Conservation (phyloP, 2,329 filamentous ascomycete genomes). For the Botrytis hyacinthi region DNA sequence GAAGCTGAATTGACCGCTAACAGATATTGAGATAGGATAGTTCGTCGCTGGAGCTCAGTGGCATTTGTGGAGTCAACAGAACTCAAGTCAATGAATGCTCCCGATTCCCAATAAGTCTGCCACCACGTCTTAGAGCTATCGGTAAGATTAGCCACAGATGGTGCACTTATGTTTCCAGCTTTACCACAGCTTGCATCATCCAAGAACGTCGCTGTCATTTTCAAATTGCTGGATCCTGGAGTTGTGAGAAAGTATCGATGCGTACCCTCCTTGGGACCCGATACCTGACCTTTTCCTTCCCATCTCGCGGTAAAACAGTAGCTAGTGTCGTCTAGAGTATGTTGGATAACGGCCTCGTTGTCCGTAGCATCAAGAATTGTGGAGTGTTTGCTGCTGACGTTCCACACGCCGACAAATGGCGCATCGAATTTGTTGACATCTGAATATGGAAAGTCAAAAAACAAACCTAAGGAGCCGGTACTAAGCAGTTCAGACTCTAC, state of each 20-base stretch:
- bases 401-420: constrained; percentile 43
- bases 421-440: constrained; percentile 47
- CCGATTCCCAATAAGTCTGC: constrained; percentile 39
- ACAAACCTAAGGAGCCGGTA: constrained; percentile 40
- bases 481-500: constrained; percentile 41
- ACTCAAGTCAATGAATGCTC: constrained; percentile 46
- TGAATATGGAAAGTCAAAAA: constrained; percentile 46
- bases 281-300: constrained; percentile 26
- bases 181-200: neutral
- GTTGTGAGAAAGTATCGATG: constrained; percentile 31
- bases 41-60: constrained; percentile 46
- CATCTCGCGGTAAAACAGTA: constrained; percentile 40
- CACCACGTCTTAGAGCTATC: constrained; percentile 27
- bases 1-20: constrained; percentile 44
- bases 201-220: neutral
- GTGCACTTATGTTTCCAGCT: neutral
- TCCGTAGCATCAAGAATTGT: constrained; percentile 33
- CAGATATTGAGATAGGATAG: constrained; percentile 46
- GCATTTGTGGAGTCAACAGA: constrained; percentile 40
- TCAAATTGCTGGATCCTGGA: neutral
- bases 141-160: neutral
- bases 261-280: constrained; percentile 21
- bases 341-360: constrained; percentile 39
- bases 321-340: constrained; percentile 42
- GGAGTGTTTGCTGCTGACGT: constrained; percentile 43